Evolutionary conservation across 768 basidiomycete genomes (phyloP), one percentile per base, ranked within the genome.

Genomic region (Agaricus blazei): DNA sequence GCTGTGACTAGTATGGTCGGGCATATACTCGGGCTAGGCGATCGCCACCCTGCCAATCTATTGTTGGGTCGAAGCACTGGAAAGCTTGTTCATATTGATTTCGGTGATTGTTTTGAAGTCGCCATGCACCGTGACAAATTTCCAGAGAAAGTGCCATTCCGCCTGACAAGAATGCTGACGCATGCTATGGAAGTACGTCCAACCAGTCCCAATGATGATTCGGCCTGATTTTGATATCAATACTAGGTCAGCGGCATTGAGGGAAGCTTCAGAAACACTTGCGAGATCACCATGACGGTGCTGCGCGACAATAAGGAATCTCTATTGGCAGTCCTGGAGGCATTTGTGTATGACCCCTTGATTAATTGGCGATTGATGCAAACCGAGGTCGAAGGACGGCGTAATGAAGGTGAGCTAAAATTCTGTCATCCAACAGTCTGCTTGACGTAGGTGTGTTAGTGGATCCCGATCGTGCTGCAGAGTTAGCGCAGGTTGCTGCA

Each of bases 1-100:
- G 96, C 93, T 4, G 90, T 97, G 54, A 98, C 91, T 68, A 96
- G 93, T 67, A 98, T 98, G 95, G 93, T 97, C 59, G 97, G 97
- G 7, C 93, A 99, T 71, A 98, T 99, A 58, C 78, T 98, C 50
- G 96, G 96, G 38, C 75, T 99, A 9, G 96, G 96, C n/a, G 96
- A 99, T 71, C 87, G 96, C 11, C 96, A 99, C 67, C 96, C 96
- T 29, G 94, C 92, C 59, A 99, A 99, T 74, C 67, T 98, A 46
- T 79, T 99, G 63, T 80, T 99, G 26, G 92, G 93, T 67, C 86
- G 93, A 58, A 85, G 83, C 58, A 93, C 90, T 1, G 96, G 96
- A 34, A 93, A 95, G 69, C 88, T 98, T 34, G 92, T 98, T 37
- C 97, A 99, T 65, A 97, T 94, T 60, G 94, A 95, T 67, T 95